Evolutionary conservation across 306 rosid genomes (phyloP).

Genomic region (Lathyrus tuberosus): DNA sequence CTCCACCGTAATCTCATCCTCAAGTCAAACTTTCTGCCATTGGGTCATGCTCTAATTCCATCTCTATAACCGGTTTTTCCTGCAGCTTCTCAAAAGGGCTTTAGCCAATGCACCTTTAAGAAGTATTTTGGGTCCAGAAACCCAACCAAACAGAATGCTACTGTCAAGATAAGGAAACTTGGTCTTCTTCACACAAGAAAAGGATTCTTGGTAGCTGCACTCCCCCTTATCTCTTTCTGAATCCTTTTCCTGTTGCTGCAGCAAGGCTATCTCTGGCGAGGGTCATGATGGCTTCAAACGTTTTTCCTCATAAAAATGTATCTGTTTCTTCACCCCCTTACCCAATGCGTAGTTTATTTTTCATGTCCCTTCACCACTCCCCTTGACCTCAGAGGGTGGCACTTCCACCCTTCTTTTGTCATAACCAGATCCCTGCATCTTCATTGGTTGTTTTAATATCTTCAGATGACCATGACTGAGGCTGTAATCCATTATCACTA

Average conservation of each 20-base stretch:
- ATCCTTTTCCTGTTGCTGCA: not conserved
- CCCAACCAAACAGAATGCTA: not conserved
- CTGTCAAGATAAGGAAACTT: conserved; percentile 2
- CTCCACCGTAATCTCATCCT: not conserved
- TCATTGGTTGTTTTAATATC: too few species aligned
- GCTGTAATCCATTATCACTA: not conserved
- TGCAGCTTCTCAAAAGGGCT: not conserved
- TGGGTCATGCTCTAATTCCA: not conserved
- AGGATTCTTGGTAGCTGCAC: not conserved
- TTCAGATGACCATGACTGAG: too few species aligned
- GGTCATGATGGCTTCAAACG: not conserved
- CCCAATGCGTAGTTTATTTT: not conserved
- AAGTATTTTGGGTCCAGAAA: not conserved
- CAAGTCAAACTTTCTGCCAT: conserved; percentile 3
- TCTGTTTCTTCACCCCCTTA: conserved; percentile 9
- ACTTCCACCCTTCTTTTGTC: conserved; percentile 7
- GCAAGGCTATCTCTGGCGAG: not conserved
- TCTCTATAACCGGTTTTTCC: not conserved
- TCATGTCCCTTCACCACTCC: conserved; percentile 1
- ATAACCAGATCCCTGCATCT: conserved; percentile 4
- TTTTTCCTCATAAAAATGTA: not conserved
- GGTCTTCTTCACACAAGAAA: not conserved
- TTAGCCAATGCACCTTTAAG: not conserved
- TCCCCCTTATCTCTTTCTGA: not conserved
- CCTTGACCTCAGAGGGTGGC: not conserved